Evolutionary conservation across 2,329 filamentous ascomycete genomes (phyloP).

Genomic region (Zalaria obscura): DNA sequence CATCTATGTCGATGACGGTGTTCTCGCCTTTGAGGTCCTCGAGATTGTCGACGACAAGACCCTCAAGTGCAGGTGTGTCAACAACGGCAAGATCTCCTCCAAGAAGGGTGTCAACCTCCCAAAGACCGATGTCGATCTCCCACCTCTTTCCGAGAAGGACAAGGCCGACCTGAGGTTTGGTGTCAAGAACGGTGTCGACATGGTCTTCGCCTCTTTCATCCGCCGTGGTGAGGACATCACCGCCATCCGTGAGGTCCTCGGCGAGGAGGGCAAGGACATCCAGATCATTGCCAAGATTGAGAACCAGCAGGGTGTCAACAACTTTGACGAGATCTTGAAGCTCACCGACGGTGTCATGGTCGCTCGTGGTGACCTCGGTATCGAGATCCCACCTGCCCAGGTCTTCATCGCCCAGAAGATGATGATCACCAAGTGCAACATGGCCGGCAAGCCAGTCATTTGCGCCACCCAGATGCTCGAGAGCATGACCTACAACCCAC

Average conservation of each 20-base stretch:
- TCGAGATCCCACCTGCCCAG: constrained; percentile 96
- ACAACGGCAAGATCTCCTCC: constrained; percentile 98
- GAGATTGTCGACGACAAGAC: constrained; percentile 81
- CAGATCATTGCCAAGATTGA: constrained; percentile 99
- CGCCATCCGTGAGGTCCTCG: constrained; percentile 82
- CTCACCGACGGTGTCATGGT: constrained; percentile 99
- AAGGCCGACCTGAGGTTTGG: constrained; percentile 86
- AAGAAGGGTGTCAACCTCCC: constrained; percentile 99
- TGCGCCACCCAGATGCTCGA: constrained; percentile 99
- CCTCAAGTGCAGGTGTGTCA: constrained; percentile 71
- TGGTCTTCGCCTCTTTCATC: constrained; percentile 98
- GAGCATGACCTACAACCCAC: constrained; percentile 99
- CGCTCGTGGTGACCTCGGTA: constrained; percentile 93
- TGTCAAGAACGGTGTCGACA: constrained; percentile 97
- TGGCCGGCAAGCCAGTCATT: constrained; percentile 96
- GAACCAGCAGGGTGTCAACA: constrained; percentile 99
- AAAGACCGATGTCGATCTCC: constrained; percentile 96
- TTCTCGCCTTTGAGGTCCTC: constrained; percentile 89
- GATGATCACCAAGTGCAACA: constrained; percentile 99
- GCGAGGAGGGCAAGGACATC: constrained; percentile 84
- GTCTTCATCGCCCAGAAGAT: constrained; percentile 99
- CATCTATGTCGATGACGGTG: constrained; percentile 97
- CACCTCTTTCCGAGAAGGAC: constrained; percentile 95
- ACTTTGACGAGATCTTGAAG: constrained; percentile 92
- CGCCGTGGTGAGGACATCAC: constrained; percentile 85